Percentiles rank a stretch among this genome's conserved stretches.
Evolutionary conservation across 495 filamentous ascomycete species (phyloP).

Genomic region (Penicillium psychrofluorescens): DNA sequence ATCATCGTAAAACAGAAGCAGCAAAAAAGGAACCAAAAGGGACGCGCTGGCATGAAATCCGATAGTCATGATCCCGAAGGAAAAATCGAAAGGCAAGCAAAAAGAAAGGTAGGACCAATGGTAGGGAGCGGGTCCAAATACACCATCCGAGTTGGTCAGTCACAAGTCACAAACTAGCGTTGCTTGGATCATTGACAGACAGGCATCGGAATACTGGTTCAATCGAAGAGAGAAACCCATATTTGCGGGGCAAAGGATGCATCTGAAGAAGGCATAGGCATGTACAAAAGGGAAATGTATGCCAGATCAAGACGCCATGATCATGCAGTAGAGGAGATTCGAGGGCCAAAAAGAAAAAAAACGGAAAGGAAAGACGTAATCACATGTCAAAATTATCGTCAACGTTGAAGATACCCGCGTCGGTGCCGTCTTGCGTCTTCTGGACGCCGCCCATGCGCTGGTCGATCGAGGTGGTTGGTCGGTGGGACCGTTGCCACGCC

Average conservation of each 20-base stretch:
- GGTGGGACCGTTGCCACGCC: slow-evolving; percentile 30
- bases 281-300: slow-evolving; percentile 18
- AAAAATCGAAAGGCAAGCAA: too few species aligned
- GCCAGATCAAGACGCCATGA: slow-evolving; percentile 37
- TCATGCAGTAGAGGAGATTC: slow-evolving; percentile 26
- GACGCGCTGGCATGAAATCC: too few species aligned
- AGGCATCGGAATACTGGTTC: too few species aligned
- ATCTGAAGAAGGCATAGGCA: slow-evolving; percentile 32
- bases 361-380: slow-evolving; percentile 25
- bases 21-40: too few species aligned
- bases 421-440: slow-evolving; percentile 54
- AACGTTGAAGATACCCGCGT: slow-evolving; percentile 63
- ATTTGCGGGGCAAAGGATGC: slow-evolving; percentile 15
- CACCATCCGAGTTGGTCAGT: too few species aligned
- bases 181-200: too few species aligned
- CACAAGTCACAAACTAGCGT: too few species aligned
- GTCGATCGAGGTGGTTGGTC: slow-evolving; percentile 25
- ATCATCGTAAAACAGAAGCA: too few species aligned
- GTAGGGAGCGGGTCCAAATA: too few species aligned
- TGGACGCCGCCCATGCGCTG: slow-evolving; percentile 72
- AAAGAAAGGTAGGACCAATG: too few species aligned
- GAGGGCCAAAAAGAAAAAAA: too few species aligned
- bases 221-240: slow-evolving; percentile 11
- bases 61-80: too few species aligned
- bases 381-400: slow-evolving; percentile 65